Base-by-base conservation (phyloP, 1,284 basidiomycete genomes). In the Moesziomyces sp. region DNA sequence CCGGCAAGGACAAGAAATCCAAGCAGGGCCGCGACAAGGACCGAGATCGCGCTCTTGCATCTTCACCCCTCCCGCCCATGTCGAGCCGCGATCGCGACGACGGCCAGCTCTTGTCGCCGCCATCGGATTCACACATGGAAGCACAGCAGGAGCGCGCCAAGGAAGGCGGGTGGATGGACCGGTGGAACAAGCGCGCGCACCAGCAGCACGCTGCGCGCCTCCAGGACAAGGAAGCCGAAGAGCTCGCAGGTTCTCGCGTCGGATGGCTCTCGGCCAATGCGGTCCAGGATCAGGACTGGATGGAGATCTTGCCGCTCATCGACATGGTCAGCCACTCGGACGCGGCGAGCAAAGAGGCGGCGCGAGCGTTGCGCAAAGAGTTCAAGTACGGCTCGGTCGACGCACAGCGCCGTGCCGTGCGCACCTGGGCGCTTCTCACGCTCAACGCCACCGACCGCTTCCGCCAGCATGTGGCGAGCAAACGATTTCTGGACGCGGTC, bases 301-400 rank as follows among this genome's bases (percentile, higher is more conserved):
- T 69, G 58, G 53, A 70, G 33, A 57, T 81, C 16, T 30, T 73
- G 28, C 50, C 57, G 5, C 59, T 81, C 10, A 53, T 66, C 43
- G 63, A 76, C 26, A 23, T 70, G 11, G 47, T 81, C 10, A 53
- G 49, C 49, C 74, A 64, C 7, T 81, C 79, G 16, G 77, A 78
- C 16, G 71, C 68, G 6, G 72, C 78, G 6, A 64, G 71, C 45
- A 82, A 79, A 44, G 80, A 82, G 47, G 80, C 79, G n/a, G 72
- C 78, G 10, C 59, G 70, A 5, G 61, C 78, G 1, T 53, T 82
- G 13, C 55, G 78, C 24, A 82, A 80, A 46, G 80, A 82, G 66
- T 69, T 82, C 72, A 77, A 80, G 47, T 62, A 72, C 30, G 76
- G 66, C 19, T 40, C 55, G 0, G 59, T 64, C 13, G 69, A 77